These are phyloP conservation scores for Favolaschia claudopus DNA, from an alignment of 768 basidiomycete species.

Conservation along the genomic window DNA sequence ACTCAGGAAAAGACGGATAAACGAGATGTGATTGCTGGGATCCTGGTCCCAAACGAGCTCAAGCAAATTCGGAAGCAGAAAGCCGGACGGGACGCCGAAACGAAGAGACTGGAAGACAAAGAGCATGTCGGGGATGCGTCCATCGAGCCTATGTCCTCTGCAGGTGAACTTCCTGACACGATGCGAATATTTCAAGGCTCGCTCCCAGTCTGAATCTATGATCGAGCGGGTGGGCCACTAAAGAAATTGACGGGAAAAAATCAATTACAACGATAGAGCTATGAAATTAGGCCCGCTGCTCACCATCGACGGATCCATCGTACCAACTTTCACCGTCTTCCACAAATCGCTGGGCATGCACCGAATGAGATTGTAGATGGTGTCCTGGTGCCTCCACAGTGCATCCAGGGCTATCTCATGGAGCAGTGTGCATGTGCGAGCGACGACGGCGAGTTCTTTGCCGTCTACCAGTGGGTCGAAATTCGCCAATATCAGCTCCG, in stretches of 20 bases:
- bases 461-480: background rate
- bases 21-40: background rate
- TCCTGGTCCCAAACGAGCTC: background rate
- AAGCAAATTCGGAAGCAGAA: background rate
- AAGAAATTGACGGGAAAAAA: background rate
- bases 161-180: background rate
- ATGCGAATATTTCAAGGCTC: background rate
- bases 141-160: background rate
- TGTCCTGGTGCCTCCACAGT: background rate
- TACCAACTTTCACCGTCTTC: background rate
- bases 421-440: background rate
- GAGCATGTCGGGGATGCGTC: background rate
- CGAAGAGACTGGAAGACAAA: background rate
- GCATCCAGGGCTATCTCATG: background rate
- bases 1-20: background rate
- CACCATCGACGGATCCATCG: background rate
- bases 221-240: background rate
- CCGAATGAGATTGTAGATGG: background rate
- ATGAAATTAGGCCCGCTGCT: background rate
- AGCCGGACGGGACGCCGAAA: background rate
- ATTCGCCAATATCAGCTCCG: background rate
- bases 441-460: background rate
- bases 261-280: background rate
- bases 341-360: slow-evolving; percentile 3
- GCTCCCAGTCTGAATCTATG: background rate